Evolutionary conservation across 495 filamentous ascomycete species (phyloP), one percentile per base, ranked within the genome.

Genomic region (Chaetomium fimeti): DNA sequence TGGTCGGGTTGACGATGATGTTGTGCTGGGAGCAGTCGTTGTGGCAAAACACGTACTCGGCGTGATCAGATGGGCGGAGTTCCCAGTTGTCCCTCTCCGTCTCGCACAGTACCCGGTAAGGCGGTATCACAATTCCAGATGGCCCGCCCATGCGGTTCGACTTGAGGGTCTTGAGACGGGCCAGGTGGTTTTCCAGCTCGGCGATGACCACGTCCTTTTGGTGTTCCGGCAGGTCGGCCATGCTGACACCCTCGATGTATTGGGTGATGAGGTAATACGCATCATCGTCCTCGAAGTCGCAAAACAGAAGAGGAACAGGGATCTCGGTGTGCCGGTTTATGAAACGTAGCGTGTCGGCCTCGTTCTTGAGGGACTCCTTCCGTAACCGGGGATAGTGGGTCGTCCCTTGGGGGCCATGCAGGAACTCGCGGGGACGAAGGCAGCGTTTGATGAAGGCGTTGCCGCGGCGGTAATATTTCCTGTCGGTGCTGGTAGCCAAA

Each of bases 1-100:
- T 66, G 2, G 53, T 45, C 42, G 64, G 64, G 40, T 66, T 43
- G 13, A 66, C 64, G 20, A 62, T 59, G 40, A 66, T 32, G 24
- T 66, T 66, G 54, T 66, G 52, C 32, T 61, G 59, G 24, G 59
- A 62, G 38, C 42, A 54, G 54, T 66, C 64, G 54, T 57, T 57
- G 32, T 66, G 59, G 27, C 64, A 66, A 45, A 66, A 66, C 24
- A 66, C 64, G 25, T 62, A 62, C 9, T 62, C 53, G 9, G 42
- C 32, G 15, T 58, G 51, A 12, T 51, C 29, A 8, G 64, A 40
- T 9, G 24, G n/a, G 36, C 59, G 51, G 1, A 57, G 53, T n/a
- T 27, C 53, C 64, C 64, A 58, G 32, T 66, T 45, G 28, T 52
- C 59, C n/a, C 29, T 53, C 25, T 51, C 59, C 12, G 53, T 62